Evolutionary conservation across 2,329 filamentous ascomycete genomes (phyloP).

Genomic region (Alternaria postmessia): DNA sequence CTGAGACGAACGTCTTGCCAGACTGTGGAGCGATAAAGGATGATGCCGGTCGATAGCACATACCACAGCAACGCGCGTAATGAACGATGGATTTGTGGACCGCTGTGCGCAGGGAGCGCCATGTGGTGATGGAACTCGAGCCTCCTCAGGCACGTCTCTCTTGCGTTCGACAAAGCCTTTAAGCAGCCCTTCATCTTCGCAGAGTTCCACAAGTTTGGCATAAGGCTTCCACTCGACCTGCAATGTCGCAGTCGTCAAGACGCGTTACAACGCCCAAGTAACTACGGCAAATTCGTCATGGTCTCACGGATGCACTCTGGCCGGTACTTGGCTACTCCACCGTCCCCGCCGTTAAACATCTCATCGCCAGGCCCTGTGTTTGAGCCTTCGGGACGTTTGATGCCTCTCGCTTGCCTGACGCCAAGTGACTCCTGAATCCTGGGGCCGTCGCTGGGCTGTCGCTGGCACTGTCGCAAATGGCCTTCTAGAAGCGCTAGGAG

Average conservation of each 20-base stretch:
- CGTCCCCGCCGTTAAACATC: constrained; percentile 27
- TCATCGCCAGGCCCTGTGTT: constrained; percentile 25
- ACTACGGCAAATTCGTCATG: constrained; percentile 1
- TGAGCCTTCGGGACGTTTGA: constrained; percentile 37
- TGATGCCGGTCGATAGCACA: constrained; percentile 12
- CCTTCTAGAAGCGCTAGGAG: constrained; percentile 13
- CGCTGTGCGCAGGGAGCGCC: constrained; percentile 9
- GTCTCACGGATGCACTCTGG: constrained; percentile 17
- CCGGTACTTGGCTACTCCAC: constrained; percentile 20
- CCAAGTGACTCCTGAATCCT: constrained; percentile 33
- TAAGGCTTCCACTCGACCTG: constrained; percentile 1
- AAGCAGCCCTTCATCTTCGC: constrained; percentile 1
- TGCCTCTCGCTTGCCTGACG: constrained; percentile 32
- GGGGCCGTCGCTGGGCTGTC: constrained; percentile 5
- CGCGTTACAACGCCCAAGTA: constrained; percentile 7
- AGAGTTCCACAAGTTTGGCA: not conserved
- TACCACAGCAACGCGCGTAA: constrained; percentile 15
- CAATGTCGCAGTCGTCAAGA: not conserved
- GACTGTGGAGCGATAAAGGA: constrained; percentile 13
- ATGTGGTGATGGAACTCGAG: constrained; percentile 10
- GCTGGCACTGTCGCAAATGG: constrained; percentile 21
- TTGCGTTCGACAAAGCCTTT: constrained; percentile 7
- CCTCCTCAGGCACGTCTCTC: constrained; percentile 12
- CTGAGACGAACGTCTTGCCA: constrained; percentile 21
- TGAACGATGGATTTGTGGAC: constrained; percentile 10